Evolutionary conservation across 192 early-diverging fungal genomes (phyloP).

Genomic region (Pilobolus umbonatus): DNA sequence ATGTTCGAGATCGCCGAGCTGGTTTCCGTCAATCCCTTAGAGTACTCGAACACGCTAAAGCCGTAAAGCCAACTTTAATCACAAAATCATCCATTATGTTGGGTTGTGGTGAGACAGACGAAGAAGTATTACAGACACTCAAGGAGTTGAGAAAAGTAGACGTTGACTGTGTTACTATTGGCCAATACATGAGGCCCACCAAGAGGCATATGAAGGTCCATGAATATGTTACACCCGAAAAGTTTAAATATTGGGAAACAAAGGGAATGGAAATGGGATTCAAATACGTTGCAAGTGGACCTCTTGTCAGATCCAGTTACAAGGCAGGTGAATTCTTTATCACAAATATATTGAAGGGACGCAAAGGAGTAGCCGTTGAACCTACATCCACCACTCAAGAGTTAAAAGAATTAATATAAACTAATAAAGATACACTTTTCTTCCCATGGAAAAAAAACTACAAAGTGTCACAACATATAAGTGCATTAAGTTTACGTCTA

Average conservation of each 20-base stretch:
- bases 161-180: constrained; percentile 93
- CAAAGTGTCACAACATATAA: not conserved
- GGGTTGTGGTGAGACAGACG: constrained; percentile 93
- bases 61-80: constrained; percentile 68
- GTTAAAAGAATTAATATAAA: not conserved
- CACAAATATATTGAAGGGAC: constrained; percentile 71
- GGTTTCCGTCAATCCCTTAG: constrained; percentile 87
- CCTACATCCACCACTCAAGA: not conserved
- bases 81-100: constrained; percentile 99
- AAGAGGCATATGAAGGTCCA: constrained; percentile 98
- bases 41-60: constrained; percentile 86
- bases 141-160: constrained; percentile 73
- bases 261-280: constrained; percentile 84
- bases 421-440: not conserved
- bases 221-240: constrained; percentile 89
- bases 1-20: constrained; percentile 89
- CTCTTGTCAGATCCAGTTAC: constrained; percentile 91
- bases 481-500: not conserved
- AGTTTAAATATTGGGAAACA: constrained; percentile 84
- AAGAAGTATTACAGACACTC: constrained; percentile 84
- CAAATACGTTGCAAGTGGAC: constrained; percentile 92
- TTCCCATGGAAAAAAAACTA: not conserved
- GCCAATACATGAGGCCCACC: constrained; percentile 99
- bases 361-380: constrained; percentile 30
- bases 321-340: constrained; percentile 98